These are phyloP conservation scores for Tephrocybe sp. DNA, from an alignment of 768 basidiomycete species.

Conservation along the genomic window DNA sequence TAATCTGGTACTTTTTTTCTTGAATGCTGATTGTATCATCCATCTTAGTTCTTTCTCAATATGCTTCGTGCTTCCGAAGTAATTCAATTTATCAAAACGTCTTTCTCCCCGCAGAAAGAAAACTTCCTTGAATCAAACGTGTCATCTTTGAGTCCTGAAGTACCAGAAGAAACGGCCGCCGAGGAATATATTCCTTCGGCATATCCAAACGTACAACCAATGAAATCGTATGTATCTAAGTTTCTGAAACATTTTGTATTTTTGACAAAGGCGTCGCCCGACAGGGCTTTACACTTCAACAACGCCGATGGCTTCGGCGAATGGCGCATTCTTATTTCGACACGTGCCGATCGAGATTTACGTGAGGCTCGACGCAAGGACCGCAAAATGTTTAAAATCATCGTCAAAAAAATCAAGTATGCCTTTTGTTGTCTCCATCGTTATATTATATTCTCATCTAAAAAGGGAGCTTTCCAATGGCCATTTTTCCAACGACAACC, in stretches of 20 bases:
- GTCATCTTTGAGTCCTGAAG: neutral
- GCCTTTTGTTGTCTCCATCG: slow-evolving; percentile 8
- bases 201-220: slow-evolving; percentile 51
- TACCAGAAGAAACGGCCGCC: too few species aligned
- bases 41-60: slow-evolving; percentile 19
- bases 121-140: slow-evolving; percentile 15
- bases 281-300: slow-evolving; percentile 55
- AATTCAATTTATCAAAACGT: slow-evolving; percentile 11
- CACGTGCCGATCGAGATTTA: slow-evolving; percentile 47
- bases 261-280: too few species aligned
- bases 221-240: slow-evolving; percentile 48
- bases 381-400: slow-evolving; percentile 46
- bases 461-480: slow-evolving; percentile 59
- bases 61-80: slow-evolving; percentile 15
- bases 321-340: slow-evolving; percentile 61
- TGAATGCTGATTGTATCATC: neutral
- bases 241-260: too few species aligned
- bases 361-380: slow-evolving; percentile 47
- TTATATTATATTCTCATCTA: neutral
- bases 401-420: slow-evolving; percentile 71
- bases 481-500: slow-evolving; percentile 16
- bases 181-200: slow-evolving; percentile 22
- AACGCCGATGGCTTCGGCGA: slow-evolving; percentile 60
- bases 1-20: neutral
- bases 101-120: neutral